These are phyloP conservation scores for Candida sonorensis DNA, from an alignment of 805 yeast genomes.

Conservation along the genomic window DNA sequence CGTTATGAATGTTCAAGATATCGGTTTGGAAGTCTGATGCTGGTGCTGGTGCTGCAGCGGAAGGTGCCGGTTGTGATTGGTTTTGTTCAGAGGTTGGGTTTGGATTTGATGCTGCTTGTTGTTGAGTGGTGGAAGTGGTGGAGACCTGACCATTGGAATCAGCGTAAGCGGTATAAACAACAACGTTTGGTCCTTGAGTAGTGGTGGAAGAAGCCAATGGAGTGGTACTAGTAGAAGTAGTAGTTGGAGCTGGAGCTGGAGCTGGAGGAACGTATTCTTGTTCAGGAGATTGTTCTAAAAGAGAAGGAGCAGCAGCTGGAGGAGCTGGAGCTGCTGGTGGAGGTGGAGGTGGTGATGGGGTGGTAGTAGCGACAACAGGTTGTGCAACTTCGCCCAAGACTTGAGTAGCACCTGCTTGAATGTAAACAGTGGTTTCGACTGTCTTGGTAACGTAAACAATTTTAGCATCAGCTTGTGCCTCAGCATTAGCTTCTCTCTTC, in stretches of 20 bases:
- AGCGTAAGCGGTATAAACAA: conserved; percentile 3
- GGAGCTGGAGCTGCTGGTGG: neutral
- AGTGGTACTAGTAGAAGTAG: conserved; percentile 1
- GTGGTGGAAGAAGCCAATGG: conserved; percentile 5
- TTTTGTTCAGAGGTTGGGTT: conserved; percentile 11
- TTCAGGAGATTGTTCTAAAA: too few relatives aligned
- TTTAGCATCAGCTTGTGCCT: conserved; percentile 11
- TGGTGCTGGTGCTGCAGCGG: conserved; percentile 11
- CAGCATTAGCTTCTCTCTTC: conserved; percentile 18
- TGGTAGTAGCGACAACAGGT: neutral
- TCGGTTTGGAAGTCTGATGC: conserved; percentile 19
- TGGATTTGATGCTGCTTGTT: conserved; percentile 14
- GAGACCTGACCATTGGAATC: conserved; percentile 9
- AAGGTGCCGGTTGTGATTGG: conserved; percentile 10
- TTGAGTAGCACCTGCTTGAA: conserved; percentile 17
- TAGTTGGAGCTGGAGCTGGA: conserved; percentile 1
- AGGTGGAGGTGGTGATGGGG: conserved; percentile 1
- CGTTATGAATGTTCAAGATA: conserved; percentile 57
- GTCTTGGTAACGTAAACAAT: conserved; percentile 18
- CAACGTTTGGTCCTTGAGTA: conserved; percentile 1
- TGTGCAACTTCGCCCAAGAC: conserved; percentile 8
- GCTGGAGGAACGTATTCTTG: conserved; percentile 1
- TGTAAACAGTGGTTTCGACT: conserved; percentile 16
- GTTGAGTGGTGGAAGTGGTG: conserved; percentile 9
- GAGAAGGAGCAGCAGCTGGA: conserved; percentile 2